Conservation (phyloP, 768 basidiomycete species). For the Pleurotus tuber-regium region DNA sequence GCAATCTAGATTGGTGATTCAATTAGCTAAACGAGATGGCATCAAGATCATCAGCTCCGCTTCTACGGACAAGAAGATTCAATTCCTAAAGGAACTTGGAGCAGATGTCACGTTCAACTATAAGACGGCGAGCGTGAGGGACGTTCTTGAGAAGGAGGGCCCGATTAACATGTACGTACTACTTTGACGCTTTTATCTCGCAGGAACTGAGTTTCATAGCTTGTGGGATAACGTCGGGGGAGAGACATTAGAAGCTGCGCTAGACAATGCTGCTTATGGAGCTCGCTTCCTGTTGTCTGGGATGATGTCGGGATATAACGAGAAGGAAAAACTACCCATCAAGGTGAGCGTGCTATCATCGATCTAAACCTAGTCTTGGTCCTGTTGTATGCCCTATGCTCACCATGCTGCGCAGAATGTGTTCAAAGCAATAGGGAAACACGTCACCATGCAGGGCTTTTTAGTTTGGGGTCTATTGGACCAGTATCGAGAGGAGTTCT, state of each 20-base stretch:
- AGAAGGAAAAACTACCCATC: slow-evolving; percentile 3
- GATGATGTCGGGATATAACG: slow-evolving; percentile 21
- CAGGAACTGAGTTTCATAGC: background rate
- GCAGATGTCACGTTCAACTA: slow-evolving; percentile 54
- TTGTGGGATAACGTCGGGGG: slow-evolving; percentile 41
- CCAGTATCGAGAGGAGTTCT: slow-evolving; percentile 30
- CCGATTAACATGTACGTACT: slow-evolving; percentile 18
- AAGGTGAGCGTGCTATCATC: slow-evolving; percentile 11
- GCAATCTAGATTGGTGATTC: slow-evolving; percentile 24
- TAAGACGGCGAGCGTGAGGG: slow-evolving; percentile 40
- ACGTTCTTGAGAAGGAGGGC: slow-evolving; percentile 44
- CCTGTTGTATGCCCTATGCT: too few species aligned
- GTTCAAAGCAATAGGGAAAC: slow-evolving; percentile 28
- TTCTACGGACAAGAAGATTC: slow-evolving; percentile 51
- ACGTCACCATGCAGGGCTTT: slow-evolving; percentile 38
- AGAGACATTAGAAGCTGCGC: slow-evolving; percentile 38
- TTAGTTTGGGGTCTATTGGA: slow-evolving; percentile 17
- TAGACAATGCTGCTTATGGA: slow-evolving; percentile 29
- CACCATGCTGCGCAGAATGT: slow-evolving; percentile 24
- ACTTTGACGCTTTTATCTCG: background rate
- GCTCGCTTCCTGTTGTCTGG: slow-evolving; percentile 36
- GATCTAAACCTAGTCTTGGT: background rate
- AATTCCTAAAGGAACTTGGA: slow-evolving; percentile 38
- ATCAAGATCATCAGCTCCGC: slow-evolving; percentile 50
- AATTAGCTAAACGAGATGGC: slow-evolving; percentile 30